Evolutionary conservation across 805 yeast species (phyloP).

Genomic region (Candida montana): DNA sequence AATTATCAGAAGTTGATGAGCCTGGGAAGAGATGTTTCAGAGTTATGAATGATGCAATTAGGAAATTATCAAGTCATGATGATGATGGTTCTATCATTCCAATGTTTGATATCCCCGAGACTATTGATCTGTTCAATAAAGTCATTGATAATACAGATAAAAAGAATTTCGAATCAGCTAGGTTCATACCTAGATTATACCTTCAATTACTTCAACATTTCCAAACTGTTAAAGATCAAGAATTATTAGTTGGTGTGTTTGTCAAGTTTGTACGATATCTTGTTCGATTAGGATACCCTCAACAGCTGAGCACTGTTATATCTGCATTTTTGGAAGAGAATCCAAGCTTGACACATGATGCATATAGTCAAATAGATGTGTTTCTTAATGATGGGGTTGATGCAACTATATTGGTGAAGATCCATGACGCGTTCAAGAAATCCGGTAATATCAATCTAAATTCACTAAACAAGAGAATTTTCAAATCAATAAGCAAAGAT

Average conservation of each 20-base stretch:
- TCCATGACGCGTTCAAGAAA: conserved; percentile 1
- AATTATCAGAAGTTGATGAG: not conserved
- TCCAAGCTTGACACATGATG: conserved; percentile 1
- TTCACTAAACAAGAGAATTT: not conserved
- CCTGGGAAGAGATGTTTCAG: conserved; percentile 4
- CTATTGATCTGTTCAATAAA: conserved; percentile 6
- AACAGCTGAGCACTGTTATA: conserved; percentile 3
- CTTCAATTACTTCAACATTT: conserved; percentile 14
- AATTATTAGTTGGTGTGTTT: conserved; percentile 7
- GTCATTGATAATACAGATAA: conserved; percentile 10
- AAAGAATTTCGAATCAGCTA: conserved; percentile 19
- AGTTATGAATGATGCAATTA: conserved; percentile 16
- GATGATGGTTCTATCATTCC: conserved; percentile 9
- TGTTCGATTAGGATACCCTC: conserved; percentile 12
- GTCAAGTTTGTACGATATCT: conserved; percentile 15
- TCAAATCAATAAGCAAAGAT: not conserved
- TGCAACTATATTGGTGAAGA: conserved; percentile 2
- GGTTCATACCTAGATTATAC: conserved; percentile 22
- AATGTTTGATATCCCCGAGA: conserved; percentile 5
- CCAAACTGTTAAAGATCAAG: not conserved
- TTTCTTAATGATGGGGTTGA: not conserved
- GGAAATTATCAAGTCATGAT: conserved; percentile 11
- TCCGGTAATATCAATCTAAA: not conserved
- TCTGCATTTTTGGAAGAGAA: not conserved
- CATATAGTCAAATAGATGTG: conserved; percentile 2